Conservation (phyloP, 2,329 filamentous ascomycete species). For the Emmonsiellopsis sp. region DNA sequence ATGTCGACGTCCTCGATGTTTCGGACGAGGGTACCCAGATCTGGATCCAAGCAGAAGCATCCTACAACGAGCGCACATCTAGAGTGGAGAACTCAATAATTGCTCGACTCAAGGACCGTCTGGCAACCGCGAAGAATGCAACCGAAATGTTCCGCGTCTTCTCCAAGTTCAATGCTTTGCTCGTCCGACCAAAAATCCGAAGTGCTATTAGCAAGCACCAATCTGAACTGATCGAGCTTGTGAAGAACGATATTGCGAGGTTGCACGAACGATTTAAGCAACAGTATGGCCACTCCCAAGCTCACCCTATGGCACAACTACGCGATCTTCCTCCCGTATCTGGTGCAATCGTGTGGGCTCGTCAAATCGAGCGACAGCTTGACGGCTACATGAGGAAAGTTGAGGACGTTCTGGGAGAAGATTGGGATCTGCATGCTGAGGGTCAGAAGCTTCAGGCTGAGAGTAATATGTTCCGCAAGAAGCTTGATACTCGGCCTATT, state of each 20-base stretch:
- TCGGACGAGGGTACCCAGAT: conserved; percentile 78
- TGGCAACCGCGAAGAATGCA: conserved; percentile 91
- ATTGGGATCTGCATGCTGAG: conserved; percentile 90
- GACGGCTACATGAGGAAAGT: conserved; percentile 98
- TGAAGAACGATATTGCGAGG: conserved; percentile 88
- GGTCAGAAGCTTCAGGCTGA: conserved; percentile 89
- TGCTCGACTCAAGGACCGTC: conserved; percentile 77
- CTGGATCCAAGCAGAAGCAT: conserved; percentile 89
- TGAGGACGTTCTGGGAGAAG: conserved; percentile 89
- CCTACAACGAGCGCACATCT: conserved; percentile 95
- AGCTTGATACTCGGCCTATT: conserved; percentile 85
- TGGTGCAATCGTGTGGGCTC: conserved; percentile 93
- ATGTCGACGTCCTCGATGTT: conserved; percentile 91
- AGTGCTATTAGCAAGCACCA: conserved; percentile 98
- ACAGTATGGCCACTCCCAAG: conserved; percentile 96
- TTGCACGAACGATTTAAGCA: conserved; percentile 97
- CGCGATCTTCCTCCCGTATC: conserved; percentile 93
- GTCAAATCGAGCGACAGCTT: conserved; percentile 92
- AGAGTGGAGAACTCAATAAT: conserved; percentile 99
- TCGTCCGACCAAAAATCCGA: conserved; percentile 97
- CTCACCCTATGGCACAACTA: conserved; percentile 94
- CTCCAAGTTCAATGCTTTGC: conserved; percentile 98
- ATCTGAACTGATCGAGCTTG: conserved; percentile 93
- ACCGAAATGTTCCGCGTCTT: conserved; percentile 99
- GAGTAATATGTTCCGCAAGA: conserved; percentile 88